These are phyloP conservation scores for Boletus semigastroideus DNA, from an alignment of 1,284 basidiomycete genomes.

Conservation along the genomic window DNA sequence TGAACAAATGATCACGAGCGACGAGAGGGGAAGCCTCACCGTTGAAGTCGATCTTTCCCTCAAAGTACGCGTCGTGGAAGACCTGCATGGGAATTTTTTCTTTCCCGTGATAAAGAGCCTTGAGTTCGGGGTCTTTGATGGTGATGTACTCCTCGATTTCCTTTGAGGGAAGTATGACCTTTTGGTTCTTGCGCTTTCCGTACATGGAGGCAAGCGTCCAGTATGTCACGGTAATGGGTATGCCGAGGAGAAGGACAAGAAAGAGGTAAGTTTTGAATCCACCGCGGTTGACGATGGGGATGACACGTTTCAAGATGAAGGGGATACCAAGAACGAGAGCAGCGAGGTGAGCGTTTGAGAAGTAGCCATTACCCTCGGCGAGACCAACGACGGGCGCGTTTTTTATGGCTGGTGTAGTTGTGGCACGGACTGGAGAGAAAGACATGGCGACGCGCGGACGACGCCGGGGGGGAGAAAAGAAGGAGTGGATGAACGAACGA, in stretches of 20 bases:
- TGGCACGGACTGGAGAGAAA: constrained; percentile 52
- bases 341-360: constrained; percentile 82
- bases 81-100: constrained; percentile 98
- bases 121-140: constrained; percentile 83
- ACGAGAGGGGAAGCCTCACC: constrained; percentile 40
- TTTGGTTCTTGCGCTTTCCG: constrained; percentile 83
- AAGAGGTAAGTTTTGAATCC: constrained; percentile 85
- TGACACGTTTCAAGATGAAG: constrained; percentile 75
- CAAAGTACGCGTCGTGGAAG: constrained; percentile 98
- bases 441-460: constrained; percentile 37
- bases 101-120: constrained; percentile 73
- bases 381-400: constrained; percentile 83
- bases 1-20: constrained; percentile 12
- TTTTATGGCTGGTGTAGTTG: constrained; percentile 67
- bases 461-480: constrained; percentile 10
- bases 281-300: constrained; percentile 76
- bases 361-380: constrained; percentile 84
- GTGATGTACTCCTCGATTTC: constrained; percentile 89
- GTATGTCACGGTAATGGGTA: constrained; percentile 84
- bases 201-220: constrained; percentile 88
- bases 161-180: constrained; percentile 84
- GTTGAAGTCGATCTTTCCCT: constrained; percentile 94
- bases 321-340: constrained; percentile 76
- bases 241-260: constrained; percentile 70
- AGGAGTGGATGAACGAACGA: constrained; percentile 22